A percentile compares a stretch with the other conserved stretches of the same genome.
These are phyloP conservation scores for Lactarius trivialis DNA, from an alignment of 768 basidiomycete species.

Conservation along the genomic window DNA sequence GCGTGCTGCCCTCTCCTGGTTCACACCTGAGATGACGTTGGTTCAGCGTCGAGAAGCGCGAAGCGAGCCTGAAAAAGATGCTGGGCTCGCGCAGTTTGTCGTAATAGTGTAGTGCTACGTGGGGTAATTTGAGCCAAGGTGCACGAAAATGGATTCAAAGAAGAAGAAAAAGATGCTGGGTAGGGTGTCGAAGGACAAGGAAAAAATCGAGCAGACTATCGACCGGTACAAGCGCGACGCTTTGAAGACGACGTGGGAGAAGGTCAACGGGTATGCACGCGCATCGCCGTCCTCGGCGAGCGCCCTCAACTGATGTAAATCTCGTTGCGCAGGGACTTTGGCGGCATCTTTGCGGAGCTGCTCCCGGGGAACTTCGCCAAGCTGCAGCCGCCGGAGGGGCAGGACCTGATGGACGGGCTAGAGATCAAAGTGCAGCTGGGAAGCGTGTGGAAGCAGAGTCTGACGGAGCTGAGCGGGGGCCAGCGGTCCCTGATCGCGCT, in stretches of 20 bases:
- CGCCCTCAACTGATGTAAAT: not conserved
- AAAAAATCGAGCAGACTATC: constrained; percentile 93
- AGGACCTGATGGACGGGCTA: constrained; percentile 89
- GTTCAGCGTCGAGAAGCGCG: constrained; percentile 86
- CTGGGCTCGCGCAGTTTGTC: too few species aligned
- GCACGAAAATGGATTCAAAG: too few species aligned
- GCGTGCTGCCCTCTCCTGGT: constrained; percentile 25
- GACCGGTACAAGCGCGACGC: constrained; percentile 92
- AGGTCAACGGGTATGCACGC: constrained; percentile 74
- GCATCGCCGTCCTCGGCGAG: too few species aligned
- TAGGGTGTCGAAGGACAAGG: constrained; percentile 86
- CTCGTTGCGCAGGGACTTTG: constrained; percentile 68
- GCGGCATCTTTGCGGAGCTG: constrained; percentile 90
- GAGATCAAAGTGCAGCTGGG: constrained; percentile 97
- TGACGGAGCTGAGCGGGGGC: constrained; percentile 95
- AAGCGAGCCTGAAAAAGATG: constrained; percentile 81
- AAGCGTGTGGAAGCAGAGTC: constrained; percentile 93
- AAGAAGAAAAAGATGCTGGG: too few species aligned
- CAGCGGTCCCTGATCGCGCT: constrained; percentile 98
- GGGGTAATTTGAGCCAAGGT: too few species aligned
- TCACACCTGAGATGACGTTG: not conserved
- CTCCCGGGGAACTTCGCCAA: constrained; percentile 96
- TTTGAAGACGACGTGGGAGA: constrained; percentile 90
- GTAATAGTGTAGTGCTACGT: too few species aligned
- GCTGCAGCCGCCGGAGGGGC: constrained; percentile 86